Evolutionary conservation across 352 stramenopile species (phyloP), one percentile per base, ranked within the genome.

Genomic region (Phytophthora multivora): DNA sequence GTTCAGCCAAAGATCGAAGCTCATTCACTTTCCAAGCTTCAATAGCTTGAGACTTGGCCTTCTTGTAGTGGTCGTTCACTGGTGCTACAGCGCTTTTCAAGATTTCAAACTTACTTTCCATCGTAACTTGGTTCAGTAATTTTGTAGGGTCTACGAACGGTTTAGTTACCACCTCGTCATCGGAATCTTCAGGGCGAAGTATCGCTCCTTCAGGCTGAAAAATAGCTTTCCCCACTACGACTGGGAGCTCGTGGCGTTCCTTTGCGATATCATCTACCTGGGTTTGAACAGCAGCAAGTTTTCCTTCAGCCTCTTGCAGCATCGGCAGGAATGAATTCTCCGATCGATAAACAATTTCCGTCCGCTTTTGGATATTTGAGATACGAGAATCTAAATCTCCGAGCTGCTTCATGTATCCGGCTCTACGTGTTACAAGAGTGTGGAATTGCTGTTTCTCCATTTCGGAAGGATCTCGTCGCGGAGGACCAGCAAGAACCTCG

Each of bases 21-120:
- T 89, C 75, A 35, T 70, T 77, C 15, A 76, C 71, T 50, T 89
- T 87, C 80, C 79, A 92, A n/a, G 59, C 71, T 43, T 90, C 77
- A 25, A 88, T 75, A 9, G 69, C 61, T 21, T 83, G 48, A 2
- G 54, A 47, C 21, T 86, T 85, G 0, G 72, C 60, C 25, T 82
- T 80, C 40, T 86, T 80, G 54, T 80, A 89, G 23, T 91, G 75
- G 1, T 91, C 73, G 10, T 77, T 69, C 0, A 78, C 80, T 28
- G 85, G 83, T 2, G 51, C 26, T 4, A 86, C 67, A 0, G 75
- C 68, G 13, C 49, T 71, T 26, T 90, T 80, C 2, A 93, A 57
- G 4, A 93, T 63, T 33, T 83, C 73, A 18, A 92, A 64, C 31
- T 89, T 88, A 43, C 77, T 90, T 28, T 73, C 71, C 77, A 92